A percentile compares a stretch with the other conserved stretches of the same genome.
Conservation (phyloP, 768 basidiomycete genomes). For the Hericium alpestre region DNA sequence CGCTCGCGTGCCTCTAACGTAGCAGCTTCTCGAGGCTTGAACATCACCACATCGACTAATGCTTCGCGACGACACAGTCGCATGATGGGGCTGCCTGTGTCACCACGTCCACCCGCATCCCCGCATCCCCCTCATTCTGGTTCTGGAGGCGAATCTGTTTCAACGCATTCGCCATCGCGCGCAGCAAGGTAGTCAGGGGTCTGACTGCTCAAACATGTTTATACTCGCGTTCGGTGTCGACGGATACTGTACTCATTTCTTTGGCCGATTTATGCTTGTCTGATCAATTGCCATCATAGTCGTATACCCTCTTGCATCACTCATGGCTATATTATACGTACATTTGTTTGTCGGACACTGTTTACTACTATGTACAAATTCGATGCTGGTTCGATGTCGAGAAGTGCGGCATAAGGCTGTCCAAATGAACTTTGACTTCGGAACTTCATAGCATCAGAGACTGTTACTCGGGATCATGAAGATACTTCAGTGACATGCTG, state of each 20-base stretch:
- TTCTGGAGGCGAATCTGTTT: neutral
- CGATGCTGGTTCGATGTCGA: no score
- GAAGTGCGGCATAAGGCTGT: no score
- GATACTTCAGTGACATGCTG: no score
- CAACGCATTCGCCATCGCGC: neutral
- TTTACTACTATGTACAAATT: no score
- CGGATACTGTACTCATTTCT: neutral
- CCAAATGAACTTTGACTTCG: no score
- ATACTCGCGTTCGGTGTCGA: neutral
- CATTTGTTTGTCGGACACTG: neutral
- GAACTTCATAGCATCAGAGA: no score
- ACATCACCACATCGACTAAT: slow-evolving; percentile 9
- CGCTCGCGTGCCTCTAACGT: slow-evolving; percentile 7
- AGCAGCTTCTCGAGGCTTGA: slow-evolving; percentile 12
- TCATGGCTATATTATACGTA: neutral
- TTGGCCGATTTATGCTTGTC: slow-evolving; percentile 13
- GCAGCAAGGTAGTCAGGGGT: neutral
- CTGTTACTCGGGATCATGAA: no score
- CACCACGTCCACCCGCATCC: slow-evolving; percentile 18
- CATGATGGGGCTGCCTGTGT: slow-evolving; percentile 12
- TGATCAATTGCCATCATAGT: slow-evolving; percentile 10
- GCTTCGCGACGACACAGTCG: slow-evolving; percentile 17
- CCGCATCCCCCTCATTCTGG: slow-evolving; percentile 10
- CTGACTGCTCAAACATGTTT: neutral
- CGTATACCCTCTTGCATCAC: slow-evolving; percentile 12